Base-by-base conservation (phyloP, 1,284 basidiomycete species). In the Cutaneotrichosporon spelunceum region DNA sequence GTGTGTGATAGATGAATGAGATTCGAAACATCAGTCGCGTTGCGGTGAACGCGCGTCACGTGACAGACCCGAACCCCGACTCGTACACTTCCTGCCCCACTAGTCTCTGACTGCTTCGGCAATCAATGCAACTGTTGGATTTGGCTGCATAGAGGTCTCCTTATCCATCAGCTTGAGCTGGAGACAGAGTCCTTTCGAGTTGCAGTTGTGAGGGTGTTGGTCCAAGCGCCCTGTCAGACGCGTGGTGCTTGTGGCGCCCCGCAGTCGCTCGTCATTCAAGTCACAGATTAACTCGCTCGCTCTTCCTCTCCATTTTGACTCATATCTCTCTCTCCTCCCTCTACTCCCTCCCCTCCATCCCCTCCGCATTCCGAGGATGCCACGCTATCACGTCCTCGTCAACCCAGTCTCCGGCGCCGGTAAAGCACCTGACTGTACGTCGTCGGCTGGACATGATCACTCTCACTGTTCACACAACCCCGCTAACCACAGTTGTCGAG, bases 401-500 rank as follows among this genome's bases (percentile, higher is more conserved):
- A 77, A 77, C 54, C 74, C 75, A 1, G 69, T 64, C 10, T 66
- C 73, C 4, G 75, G 74, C 8, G 59, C 67, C 16, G 61, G 69
- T 19, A 47, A 67, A 29, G 73, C 70, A 3, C 64, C 60, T 14
- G 55, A 68, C 13, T 74, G 75, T 77, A 16, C 47, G 44, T 58
- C 57, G 2, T 55, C 27, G n/a, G 4, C 60, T n/a, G n/a, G n/a
- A n/a, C 75, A 33, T 33, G 8, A 33, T 11, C 30, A 33, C 30
- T 33, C 8, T 7, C 13, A 11, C 30, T 9, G 13, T 33, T 33
- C 27, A 9, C 26, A 26, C 24, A n/a, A n/a, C n/a, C n/a, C 29
- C 14, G 16, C 23, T 30, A 50, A 50, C 45, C 9, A 9, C 48
- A 50, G 75, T 90, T 71, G 83, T 90, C 69, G 70, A 83, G 8